Conservation (phyloP, 208 protist species). For the Trypanosoma brucei region DNA sequence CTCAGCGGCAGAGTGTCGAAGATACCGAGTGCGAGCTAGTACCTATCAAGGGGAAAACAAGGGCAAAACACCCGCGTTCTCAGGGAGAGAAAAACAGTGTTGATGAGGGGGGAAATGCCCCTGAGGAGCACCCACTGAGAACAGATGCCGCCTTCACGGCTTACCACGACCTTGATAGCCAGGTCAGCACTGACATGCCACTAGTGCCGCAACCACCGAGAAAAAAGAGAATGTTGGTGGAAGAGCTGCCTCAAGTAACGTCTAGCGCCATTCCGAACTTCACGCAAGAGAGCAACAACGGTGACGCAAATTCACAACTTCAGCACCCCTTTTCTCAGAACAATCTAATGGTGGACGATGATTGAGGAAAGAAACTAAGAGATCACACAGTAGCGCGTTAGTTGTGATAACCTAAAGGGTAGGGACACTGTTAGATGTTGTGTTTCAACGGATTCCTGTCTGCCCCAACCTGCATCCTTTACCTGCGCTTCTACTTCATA, state of each 20-base stretch:
- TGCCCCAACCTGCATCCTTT: too few relatives aligned
- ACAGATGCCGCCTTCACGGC: background rate
- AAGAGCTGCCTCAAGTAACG: background rate
- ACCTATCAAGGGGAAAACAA: background rate
- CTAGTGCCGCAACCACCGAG: background rate
- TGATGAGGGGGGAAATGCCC: background rate
- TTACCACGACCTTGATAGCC: background rate
- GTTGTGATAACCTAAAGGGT: background rate
- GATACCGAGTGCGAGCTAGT: constrained; percentile 18
- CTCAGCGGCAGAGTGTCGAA: background rate
- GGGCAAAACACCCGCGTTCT: constrained; percentile 3
- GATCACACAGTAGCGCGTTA: background rate
- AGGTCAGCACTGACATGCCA: background rate
- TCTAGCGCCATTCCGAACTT: constrained; percentile 15
- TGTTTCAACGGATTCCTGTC: background rate
- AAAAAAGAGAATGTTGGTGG: background rate
- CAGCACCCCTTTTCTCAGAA: constrained; percentile 5
- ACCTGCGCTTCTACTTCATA: too few relatives aligned
- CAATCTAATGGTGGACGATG: constrained; percentile 28
- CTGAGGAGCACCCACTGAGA: background rate
- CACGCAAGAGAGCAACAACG: constrained; percentile 17
- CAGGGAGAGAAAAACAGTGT: background rate
- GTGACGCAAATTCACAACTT: background rate
- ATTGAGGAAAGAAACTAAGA: constrained; percentile 12
- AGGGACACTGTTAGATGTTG: background rate